phyloP scores from a whole-genome alignment of 148 eudicot species.

The Simmondsia chinensis region DNA sequence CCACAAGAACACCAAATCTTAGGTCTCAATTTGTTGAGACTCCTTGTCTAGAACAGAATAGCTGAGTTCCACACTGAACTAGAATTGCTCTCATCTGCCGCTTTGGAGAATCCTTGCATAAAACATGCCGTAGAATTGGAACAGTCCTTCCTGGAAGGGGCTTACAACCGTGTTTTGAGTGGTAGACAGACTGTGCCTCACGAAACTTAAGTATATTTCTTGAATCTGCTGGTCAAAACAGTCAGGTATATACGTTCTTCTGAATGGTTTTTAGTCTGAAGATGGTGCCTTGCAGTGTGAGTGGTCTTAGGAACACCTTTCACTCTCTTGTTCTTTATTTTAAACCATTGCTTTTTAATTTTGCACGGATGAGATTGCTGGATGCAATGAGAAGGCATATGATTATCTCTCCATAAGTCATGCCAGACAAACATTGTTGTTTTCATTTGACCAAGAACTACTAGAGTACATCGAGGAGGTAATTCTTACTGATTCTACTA shows the following conservation, averaged over 20 bases:
- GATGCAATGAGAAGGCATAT: conserved; percentile 96
- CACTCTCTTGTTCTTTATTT: conserved; percentile 1
- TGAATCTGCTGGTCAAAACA: conserved; percentile 92
- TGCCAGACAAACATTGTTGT: conserved; percentile 65
- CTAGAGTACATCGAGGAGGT: conserved; percentile 73
- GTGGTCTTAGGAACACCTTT: too few relatives aligned
- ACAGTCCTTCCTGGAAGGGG: conserved; percentile 98
- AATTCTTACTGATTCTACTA: conserved; percentile 5
- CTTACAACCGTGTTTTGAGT: conserved; percentile 90
- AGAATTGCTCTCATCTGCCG: conserved; percentile 77
- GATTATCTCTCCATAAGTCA: conserved; percentile 75
- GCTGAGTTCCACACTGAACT: conserved; percentile 91
- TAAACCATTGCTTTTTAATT: conserved; percentile 3
- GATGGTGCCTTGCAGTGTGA: too few relatives aligned
- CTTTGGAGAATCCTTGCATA: conserved; percentile 75
- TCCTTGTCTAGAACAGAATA: conserved; percentile 87
- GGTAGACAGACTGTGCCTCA: conserved; percentile 93
- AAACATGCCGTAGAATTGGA: conserved; percentile 95
- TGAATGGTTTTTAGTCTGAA: too few relatives aligned
- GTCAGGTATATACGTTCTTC: conserved; percentile 59
- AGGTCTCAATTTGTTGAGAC: conserved; percentile 85
- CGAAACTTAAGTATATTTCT: conserved; percentile 84
- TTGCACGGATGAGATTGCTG: conserved; percentile 96
- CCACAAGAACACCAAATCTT: conserved; percentile 71
- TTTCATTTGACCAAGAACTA: conserved; percentile 69